A percentile compares a stretch with the other conserved stretches of the same genome.
These are phyloP conservation scores for Chlamydomonas schloesseri DNA, from an alignment of 139 green algal genomes.

Conservation along the genomic window DNA sequence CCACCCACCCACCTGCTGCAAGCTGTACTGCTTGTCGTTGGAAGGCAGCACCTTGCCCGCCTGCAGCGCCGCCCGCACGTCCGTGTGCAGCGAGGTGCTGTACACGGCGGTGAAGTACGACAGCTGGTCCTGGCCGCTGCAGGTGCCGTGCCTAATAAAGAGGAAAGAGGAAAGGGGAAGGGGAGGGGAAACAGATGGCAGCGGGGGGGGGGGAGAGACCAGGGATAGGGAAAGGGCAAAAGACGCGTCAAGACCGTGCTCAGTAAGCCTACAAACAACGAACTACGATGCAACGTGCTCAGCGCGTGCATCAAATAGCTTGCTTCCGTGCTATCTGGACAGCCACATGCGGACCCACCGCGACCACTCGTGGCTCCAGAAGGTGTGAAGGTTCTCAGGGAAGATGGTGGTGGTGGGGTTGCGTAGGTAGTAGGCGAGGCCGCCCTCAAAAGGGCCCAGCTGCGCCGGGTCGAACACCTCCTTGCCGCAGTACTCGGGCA, in stretches of 20 bases:
- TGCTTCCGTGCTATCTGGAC: too few relatives aligned
- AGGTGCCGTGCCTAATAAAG: conserved; percentile 47
- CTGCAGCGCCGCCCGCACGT: conserved; percentile 1
- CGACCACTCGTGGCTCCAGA: conserved; percentile 29
- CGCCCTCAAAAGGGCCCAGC: not conserved
- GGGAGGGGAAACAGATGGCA: too few relatives aligned
- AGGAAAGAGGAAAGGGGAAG: not conserved
- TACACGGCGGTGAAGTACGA: conserved; percentile 39
- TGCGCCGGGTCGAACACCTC: not conserved
- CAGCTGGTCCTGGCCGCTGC: conserved; percentile 32
- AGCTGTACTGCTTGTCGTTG: conserved; percentile 8
- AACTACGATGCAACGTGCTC: too few relatives aligned
- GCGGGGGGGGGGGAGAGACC: not conserved
- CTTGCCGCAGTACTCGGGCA: conserved; percentile 33
- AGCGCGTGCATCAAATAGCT: too few relatives aligned
- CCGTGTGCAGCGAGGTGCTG: not conserved
- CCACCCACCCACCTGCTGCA: conserved; percentile 7
- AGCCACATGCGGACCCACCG: too few relatives aligned
- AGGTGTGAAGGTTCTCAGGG: not conserved
- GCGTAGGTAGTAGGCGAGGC: conserved; percentile 35
- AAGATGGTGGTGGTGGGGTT: conserved; percentile 1
- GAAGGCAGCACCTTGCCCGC: not conserved
- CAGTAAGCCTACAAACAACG: too few relatives aligned
- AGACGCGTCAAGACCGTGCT: not conserved
- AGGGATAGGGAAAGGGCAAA: not conserved